Evolutionary conservation across 345 rosid species (phyloP), one percentile per base, ranked within the genome.

Genomic region (Gossypium thurberi): DNA sequence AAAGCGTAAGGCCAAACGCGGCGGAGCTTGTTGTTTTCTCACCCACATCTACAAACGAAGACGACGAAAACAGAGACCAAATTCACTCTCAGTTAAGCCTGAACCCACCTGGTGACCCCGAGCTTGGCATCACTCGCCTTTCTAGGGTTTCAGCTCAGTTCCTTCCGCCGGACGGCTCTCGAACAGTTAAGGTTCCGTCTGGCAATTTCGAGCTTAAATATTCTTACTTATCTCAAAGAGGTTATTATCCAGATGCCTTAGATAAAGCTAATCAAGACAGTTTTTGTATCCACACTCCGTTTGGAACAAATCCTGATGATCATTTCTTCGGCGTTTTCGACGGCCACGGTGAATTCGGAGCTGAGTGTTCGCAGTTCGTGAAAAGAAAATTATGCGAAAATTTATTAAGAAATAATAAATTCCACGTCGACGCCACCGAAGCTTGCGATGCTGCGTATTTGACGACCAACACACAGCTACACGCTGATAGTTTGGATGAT

Each of bases 191-290:
- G 47, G 80, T 95, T 26, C 96, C 92, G 0, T 86, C 88, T 1
- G 86, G 74, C 14, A 74, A 78, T 79, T 95, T 86, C 68, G 92
- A 90, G 65, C 75, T 95, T 65, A 84, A 82, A 69, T 95, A 84
- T 74, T 95, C 99, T 2, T 95, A 71, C 76, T 64, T 95, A 1
- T 95, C 99, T 2, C 99, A 95, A 53, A 78, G 99, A 82, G 99
- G 99, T 0, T 95, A 90, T 62, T 95, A 95, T 75, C 99, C 99
- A 5, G 99, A 92, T 75, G 99, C 96, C 62, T 76, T 92, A 0
- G 98, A 95, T 79, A 95, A 95, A 78, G 97, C 97, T 46, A 95
- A 95, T 84, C 99, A 95, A 72, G 99, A 95, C 69, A 95, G 99
- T 81, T 95, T 92, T 65, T 90, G 98, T 15, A 92, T 95, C 42